Evolutionary conservation across 2,329 filamentous ascomycete genomes (phyloP).

Genomic region (Eutypella sp.): DNA sequence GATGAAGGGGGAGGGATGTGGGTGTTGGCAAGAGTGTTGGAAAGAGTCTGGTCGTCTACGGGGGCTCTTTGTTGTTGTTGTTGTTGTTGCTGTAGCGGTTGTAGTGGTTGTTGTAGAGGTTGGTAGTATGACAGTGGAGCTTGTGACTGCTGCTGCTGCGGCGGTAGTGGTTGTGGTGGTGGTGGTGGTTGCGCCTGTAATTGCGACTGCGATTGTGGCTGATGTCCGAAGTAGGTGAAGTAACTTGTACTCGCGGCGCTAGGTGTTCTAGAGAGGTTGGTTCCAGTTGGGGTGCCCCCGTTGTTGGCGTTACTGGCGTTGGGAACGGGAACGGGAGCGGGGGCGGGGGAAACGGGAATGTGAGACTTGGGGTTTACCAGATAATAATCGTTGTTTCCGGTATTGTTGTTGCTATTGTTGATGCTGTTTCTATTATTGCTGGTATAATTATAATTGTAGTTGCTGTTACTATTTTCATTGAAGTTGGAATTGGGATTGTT

Average conservation of each 20-base stretch:
- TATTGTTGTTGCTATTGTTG: not conserved
- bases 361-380: not conserved
- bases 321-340: not conserved
- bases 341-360: not conserved
- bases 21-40: conserved; percentile 33
- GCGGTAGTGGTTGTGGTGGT: conserved; percentile 20
- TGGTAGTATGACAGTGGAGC: conserved; percentile 24
- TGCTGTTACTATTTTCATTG: not conserved
- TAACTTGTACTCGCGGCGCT: not conserved
- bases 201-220: not conserved
- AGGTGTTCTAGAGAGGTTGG: not conserved
- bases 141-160: conserved; percentile 13
- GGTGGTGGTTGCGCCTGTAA: conserved; percentile 10
- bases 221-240: not conserved
- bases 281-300: too few relatives aligned
- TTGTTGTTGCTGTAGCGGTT: conserved; percentile 17
- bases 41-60: conserved; percentile 29
- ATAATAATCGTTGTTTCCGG: not conserved
- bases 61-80: conserved; percentile 12
- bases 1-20: conserved; percentile 22
- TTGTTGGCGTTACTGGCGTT: not conserved
- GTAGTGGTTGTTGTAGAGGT: too few relatives aligned
- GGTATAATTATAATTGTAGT: not conserved
- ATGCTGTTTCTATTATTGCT: too few relatives aligned
- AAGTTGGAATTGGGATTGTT: not conserved